phyloP scores from a whole-genome alignment of 1,284 basidiomycete species.

The Fomes fomentarius region DNA sequence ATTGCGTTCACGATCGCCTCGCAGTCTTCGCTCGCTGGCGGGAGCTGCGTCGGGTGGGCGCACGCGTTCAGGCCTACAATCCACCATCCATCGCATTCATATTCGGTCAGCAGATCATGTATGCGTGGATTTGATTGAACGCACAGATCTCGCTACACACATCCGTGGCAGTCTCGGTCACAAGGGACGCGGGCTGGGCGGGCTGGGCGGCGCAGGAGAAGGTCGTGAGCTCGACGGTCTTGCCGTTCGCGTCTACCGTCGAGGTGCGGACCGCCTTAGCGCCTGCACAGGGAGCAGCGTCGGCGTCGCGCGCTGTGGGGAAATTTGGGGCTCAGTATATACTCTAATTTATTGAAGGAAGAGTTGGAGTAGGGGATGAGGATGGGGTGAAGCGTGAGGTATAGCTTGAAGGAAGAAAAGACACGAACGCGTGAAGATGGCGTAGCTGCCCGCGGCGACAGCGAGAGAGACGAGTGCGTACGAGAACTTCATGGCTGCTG shows the following conservation, averaged over 20 bases:
- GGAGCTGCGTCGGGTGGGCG: conserved; percentile 19
- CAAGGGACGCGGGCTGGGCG: neutral
- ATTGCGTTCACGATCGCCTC: conserved; percentile 23
- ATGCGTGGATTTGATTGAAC: neutral
- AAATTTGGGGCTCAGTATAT: too few relatives aligned
- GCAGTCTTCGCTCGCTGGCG: conserved; percentile 27
- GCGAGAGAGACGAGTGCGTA: conserved; percentile 20
- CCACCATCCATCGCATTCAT: neutral
- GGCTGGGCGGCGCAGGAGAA: conserved; percentile 17
- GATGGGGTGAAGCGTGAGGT: neutral
- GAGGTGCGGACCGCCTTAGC: conserved; percentile 11
- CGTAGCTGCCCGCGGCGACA: conserved; percentile 16
- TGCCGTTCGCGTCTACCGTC: conserved; percentile 8
- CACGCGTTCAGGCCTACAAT: conserved; percentile 24
- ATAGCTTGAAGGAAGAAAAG: neutral
- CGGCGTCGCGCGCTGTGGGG: conserved; percentile 13
- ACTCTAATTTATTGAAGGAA: too few relatives aligned
- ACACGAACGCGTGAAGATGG: conserved; percentile 16
- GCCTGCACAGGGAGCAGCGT: conserved; percentile 6
- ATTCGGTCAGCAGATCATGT: too few relatives aligned
- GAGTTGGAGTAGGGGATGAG: too few relatives aligned
- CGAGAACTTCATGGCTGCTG: conserved; percentile 13
- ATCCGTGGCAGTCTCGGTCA: conserved; percentile 7
- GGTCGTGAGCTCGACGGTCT: conserved; percentile 21
- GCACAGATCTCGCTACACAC: conserved; percentile 24